Evolutionary conservation across 2,329 filamentous ascomycete species (phyloP), one percentile per base, ranked within the genome.

Genomic region (Aspergillus flavus): DNA sequence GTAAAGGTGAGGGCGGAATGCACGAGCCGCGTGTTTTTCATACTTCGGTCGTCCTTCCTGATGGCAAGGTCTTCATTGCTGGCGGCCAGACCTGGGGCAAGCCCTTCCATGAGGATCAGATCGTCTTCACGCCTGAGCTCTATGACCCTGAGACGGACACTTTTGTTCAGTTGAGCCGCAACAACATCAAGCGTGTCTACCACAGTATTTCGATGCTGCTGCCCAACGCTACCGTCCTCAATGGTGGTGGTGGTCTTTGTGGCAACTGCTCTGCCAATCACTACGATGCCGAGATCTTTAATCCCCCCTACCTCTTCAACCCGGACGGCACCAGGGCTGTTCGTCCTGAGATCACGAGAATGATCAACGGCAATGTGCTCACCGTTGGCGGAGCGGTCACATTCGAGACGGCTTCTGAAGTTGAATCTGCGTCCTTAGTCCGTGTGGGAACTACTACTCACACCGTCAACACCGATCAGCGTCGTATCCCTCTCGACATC

Each of bases 391-490:
- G 26, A 0, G 16, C 21, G 4, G 28, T 57, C 12, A 48, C 4
- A 43, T 59, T 64, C 45, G 2, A 43, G 30, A 59, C 64, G 1
- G 34, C 58, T 16, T 14, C 19, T 28, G 62, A 64, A n/a, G 64
- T 69, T 6, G 69, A 73, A 1, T 66, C 68, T 16, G 75, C 70
- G 45, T 77, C 80, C 0, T 70, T 87, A 16, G 72, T 88, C 32
- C 78, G 86, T 6, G 79, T 81, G 53, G 81, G 84, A 1, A 80
- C 78, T 4, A 76, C 77, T 4, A 88, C 86, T 1, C 85, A 87
- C 71, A 81, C 84, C 1, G 80, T 87, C 55, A 85, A 88, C 67
- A 87, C 82, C 0, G 86, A 88, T 70, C 85, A 87, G 75, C 74
- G 86, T n/a, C 80, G 85, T 9, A 76, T 88, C 56, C 77, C 83